These are phyloP conservation scores for Pseudogymnoascus sp. DNA, from an alignment of 2,329 filamentous ascomycete species.

Conservation along the genomic window DNA sequence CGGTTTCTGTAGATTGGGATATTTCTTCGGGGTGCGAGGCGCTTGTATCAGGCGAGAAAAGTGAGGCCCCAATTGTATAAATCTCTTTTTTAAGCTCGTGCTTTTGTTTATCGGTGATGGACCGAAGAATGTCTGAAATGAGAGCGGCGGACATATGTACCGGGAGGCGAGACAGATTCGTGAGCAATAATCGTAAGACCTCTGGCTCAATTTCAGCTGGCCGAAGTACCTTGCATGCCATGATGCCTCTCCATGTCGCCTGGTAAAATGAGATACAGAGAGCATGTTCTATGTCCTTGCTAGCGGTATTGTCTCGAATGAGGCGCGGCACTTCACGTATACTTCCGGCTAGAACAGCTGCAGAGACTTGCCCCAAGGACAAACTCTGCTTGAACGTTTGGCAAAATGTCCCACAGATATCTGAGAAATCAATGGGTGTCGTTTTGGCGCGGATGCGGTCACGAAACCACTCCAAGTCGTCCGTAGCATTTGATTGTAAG, in stretches of 20 bases:
- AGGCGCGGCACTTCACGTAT: conserved; percentile 16
- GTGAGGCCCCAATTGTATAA: conserved; percentile 14
- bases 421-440: not conserved
- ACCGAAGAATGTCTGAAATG: conserved; percentile 20
- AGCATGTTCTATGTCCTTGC: not conserved
- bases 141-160: conserved; percentile 19
- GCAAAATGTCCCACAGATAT: conserved; percentile 21
- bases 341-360: conserved; percentile 15
- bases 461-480: conserved; percentile 5
- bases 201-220: conserved; percentile 18
- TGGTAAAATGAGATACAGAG: conserved; percentile 21
- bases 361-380: conserved; percentile 20
- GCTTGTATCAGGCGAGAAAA: not conserved
- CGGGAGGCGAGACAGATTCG: conserved; percentile 18
- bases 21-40: not conserved
- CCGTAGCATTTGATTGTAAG: not conserved
- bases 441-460: not conserved
- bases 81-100: conserved; percentile 15
- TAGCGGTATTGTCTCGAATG: not conserved
- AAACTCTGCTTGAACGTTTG: conserved; percentile 22
- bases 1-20: not conserved
- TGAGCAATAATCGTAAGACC: conserved; percentile 18
- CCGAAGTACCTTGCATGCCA: conserved; percentile 22
- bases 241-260: conserved; percentile 26
- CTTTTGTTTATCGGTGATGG: conserved; percentile 20